Evolutionary conservation across 768 basidiomycete genomes (phyloP), one percentile per base, ranked within the genome.

Genomic region (Leucocoprinus leucothites): DNA sequence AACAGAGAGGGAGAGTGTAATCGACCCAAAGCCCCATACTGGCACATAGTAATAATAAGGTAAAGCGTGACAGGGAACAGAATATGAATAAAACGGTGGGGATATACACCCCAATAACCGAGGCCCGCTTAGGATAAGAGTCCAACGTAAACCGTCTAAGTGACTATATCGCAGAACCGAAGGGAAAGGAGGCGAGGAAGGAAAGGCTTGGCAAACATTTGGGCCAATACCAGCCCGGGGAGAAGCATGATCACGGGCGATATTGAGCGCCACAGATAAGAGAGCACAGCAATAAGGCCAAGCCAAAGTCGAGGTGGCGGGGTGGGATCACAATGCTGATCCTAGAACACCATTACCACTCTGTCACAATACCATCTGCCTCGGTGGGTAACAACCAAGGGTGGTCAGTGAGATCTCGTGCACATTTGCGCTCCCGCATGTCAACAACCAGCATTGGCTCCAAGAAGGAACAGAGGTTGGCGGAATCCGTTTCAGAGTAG

Each of bases 371-470:
- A 51, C 75, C 75, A 56, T 81, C 79, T 14, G 67, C 71, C 18
- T 67, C 65, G 9, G 67, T 64, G 34, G 71, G 64, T 53, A 70
- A 65, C 55, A 96, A 68, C 94, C 94, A 97, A 48, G 77, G 70
- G 63, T 94, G 89, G 53, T 82, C 74, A 51, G 86, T 75, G 74
- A 94, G 76, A 55, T 92, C 89, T 35, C 81, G 76, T 13, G 93
- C 92, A 44, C 82, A 75, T 41, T 79, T 80, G 31, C 94, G 85
- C 51, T 82, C 70, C 61, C 81, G 78, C 65, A 85, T 84, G 63
- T 93, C 86, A 53, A 85, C 69, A 26, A 77, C 72, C 58, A 93
- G 77, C 91, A 91, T 91, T 25, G 89, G 89, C 60, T 77, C 75
- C 58, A 93, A 69, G 68, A 92, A 92, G 22, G 72, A 67, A 62